Conservation (phyloP, 192 early-diverging fungal species). For the Backusella australiensis region DNA sequence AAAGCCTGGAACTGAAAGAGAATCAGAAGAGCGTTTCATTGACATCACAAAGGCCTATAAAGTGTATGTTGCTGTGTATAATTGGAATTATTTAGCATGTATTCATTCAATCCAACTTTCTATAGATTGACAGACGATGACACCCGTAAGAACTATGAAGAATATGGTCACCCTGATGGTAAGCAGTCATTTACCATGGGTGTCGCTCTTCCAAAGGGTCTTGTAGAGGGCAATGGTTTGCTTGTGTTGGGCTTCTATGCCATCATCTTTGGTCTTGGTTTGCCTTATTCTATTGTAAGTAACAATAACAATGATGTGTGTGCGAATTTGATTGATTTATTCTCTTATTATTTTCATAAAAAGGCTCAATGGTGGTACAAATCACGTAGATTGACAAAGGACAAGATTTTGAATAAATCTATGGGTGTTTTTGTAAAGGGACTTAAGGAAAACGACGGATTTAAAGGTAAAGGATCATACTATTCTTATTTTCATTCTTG, state of each 20-base stretch:
- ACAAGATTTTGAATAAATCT: slow-evolving; percentile 82
- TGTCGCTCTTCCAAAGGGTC: slow-evolving; percentile 88
- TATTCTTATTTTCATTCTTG: neutral
- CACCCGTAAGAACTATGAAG: slow-evolving; percentile 87
- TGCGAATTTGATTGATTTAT: too few species aligned
- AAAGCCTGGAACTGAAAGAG: slow-evolving; percentile 59
- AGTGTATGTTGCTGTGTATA: slow-evolving; percentile 51
- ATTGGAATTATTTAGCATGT: neutral
- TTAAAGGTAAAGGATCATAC: slow-evolving; percentile 16
- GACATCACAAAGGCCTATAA: slow-evolving; percentile 94
- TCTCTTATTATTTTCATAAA: neutral
- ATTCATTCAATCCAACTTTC: neutral
- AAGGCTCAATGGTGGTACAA: slow-evolving; percentile 93
- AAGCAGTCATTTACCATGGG: slow-evolving; percentile 90
- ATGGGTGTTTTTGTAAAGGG: slow-evolving; percentile 93
- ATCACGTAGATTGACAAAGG: slow-evolving; percentile 85
- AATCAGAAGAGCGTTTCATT: slow-evolving; percentile 73
- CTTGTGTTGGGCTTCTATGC: slow-evolving; percentile 86
- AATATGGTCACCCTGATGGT: slow-evolving; percentile 97
- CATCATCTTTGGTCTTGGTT: slow-evolving; percentile 80
- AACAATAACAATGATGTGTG: too few species aligned
- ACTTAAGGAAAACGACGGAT: slow-evolving; percentile 65
- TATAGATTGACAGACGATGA: slow-evolving; percentile 86
- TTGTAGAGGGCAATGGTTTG: slow-evolving; percentile 85
- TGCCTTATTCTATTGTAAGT: slow-evolving; percentile 83